A percentile compares a stretch with the other conserved stretches of the same genome.
These are phyloP conservation scores for Colletotrichum eleusines DNA, from an alignment of 2,329 filamentous ascomycete species.

Conservation along the genomic window DNA sequence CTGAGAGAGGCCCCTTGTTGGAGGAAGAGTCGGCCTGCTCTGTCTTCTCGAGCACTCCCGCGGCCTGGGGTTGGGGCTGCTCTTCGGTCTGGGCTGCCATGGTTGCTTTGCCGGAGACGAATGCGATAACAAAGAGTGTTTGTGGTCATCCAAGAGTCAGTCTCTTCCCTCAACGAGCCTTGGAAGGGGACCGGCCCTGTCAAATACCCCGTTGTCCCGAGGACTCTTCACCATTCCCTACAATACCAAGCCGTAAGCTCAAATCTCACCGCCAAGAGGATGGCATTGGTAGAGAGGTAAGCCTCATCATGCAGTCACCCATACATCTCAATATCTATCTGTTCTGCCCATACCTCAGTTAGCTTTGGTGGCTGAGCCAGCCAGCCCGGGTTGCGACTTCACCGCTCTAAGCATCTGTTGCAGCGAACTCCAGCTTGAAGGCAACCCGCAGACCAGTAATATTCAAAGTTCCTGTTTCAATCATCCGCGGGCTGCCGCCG, in stretches of 20 bases:
- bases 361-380: neutral
- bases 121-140: neutral
- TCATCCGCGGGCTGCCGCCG: rapidly evolving
- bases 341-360: neutral
- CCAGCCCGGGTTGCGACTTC: neutral
- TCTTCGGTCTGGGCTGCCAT: slow-evolving; percentile 1
- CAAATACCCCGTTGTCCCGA: neutral
- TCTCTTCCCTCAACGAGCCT: neutral
- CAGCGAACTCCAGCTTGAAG: neutral
- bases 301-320: neutral
- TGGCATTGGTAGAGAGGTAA: neutral
- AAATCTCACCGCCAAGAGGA: neutral
- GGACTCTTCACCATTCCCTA: neutral
- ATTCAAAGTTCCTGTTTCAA: neutral
- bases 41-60: slow-evolving; percentile 8
- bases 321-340: neutral
- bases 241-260: slow-evolving; percentile 3
- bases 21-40: slow-evolving; percentile 18
- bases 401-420: neutral
- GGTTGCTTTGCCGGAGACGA: neutral
- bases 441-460: neutral
- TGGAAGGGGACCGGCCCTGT: neutral
- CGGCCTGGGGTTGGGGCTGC: neutral
- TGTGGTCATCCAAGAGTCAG: neutral
- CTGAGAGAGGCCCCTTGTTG: slow-evolving; percentile 19